Evolutionary conservation across 2,329 filamentous ascomycete species (phyloP).

Genomic region (Calonectria pteridis): DNA sequence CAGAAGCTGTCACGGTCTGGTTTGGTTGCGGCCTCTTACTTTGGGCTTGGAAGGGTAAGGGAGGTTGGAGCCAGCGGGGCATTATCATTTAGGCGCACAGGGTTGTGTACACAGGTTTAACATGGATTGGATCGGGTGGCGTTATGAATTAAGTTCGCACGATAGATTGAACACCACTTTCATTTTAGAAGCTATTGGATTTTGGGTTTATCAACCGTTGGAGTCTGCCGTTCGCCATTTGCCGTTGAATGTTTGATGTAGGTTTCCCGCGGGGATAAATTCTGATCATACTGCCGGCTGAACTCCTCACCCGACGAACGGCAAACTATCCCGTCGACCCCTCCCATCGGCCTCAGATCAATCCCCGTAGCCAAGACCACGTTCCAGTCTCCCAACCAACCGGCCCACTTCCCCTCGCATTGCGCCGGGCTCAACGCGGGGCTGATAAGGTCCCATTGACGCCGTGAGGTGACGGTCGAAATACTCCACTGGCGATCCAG

Average conservation of each 20-base stretch:
- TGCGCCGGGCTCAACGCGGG: slow-evolving; percentile 22
- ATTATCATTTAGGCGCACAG: slow-evolving; percentile 68
- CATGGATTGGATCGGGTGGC: background rate
- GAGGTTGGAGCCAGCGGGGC: slow-evolving; percentile 81
- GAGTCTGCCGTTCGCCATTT: background rate
- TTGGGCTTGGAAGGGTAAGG: slow-evolving; percentile 84
- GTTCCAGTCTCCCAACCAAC: background rate
- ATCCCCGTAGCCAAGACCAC: slow-evolving; percentile 29
- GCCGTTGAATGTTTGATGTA: background rate
- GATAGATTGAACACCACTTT: background rate
- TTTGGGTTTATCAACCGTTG: background rate
- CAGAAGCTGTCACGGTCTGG: slow-evolving; percentile 85
- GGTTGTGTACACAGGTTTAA: background rate
- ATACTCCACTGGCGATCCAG: background rate
- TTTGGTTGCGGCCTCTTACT: slow-evolving; percentile 78
- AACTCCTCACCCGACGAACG: background rate
- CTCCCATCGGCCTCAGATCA: slow-evolving; percentile 34
- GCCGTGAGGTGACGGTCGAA: slow-evolving; percentile 20
- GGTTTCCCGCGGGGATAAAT: slow-evolving; percentile 36
- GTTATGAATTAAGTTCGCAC: background rate
- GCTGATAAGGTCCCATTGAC: slow-evolving; percentile 31
- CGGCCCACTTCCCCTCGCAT: slow-evolving; percentile 29
- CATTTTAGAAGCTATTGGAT: background rate
- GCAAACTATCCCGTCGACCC: background rate
- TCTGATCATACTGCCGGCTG: background rate